A percentile compares a stretch with the other conserved stretches of the same genome.
These are phyloP conservation scores for Penicillium daleae DNA, from an alignment of 495 filamentous ascomycete genomes.

Conservation along the genomic window DNA sequence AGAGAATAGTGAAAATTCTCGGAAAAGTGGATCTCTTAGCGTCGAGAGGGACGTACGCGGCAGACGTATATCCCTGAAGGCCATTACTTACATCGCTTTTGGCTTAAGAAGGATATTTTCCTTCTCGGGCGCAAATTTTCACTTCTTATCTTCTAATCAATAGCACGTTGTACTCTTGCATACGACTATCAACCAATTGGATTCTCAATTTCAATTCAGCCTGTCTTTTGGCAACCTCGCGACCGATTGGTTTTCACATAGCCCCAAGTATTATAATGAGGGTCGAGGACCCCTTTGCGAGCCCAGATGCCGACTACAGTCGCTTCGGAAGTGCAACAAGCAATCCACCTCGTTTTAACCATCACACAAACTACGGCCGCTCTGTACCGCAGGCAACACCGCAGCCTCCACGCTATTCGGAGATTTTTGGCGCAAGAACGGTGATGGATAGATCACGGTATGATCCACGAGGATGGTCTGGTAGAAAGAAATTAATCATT, in stretches of 20 bases:
- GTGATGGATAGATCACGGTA: constrained; percentile 8
- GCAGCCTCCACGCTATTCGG: constrained; percentile 14
- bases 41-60: constrained; percentile 4
- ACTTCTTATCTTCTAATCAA: neutral
- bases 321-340: constrained; percentile 15
- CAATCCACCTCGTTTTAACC: constrained; percentile 8
- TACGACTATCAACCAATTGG: neutral
- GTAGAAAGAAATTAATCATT: constrained; percentile 26
- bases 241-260: neutral
- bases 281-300: constrained; percentile 1
- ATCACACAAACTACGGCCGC: neutral
- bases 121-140: neutral
- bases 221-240: neutral
- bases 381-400: neutral
- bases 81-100: neutral
- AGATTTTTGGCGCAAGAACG: neutral
- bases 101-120: neutral
- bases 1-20: neutral
- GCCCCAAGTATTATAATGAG: neutral
- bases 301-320: constrained; percentile 9
- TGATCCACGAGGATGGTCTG: constrained; percentile 29
- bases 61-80: constrained; percentile 1
- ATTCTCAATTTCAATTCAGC: neutral
- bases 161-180: neutral
- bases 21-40: constrained; percentile 1